Evolutionary conservation across 2,329 filamentous ascomycete genomes (phyloP).

Genomic region (Delphinella strobiligena): DNA sequence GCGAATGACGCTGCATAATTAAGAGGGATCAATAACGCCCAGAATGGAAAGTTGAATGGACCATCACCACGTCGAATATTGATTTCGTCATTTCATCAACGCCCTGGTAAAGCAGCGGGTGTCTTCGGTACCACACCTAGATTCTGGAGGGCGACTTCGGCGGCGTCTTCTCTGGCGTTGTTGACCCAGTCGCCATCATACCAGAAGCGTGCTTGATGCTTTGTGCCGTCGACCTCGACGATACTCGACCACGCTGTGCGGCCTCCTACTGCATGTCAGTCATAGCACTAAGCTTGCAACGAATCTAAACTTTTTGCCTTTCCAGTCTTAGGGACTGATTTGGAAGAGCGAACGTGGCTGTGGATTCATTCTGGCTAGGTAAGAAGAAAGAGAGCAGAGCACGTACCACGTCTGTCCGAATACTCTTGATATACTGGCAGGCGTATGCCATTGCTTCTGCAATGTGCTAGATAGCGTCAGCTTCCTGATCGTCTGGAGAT

Average conservation of each 20-base stretch:
- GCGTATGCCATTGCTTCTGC: slow-evolving; percentile 7
- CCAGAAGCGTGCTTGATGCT: slow-evolving; percentile 68
- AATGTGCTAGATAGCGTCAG: slow-evolving; percentile 45
- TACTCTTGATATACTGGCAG: slow-evolving; percentile 9
- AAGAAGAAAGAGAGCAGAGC: neutral
- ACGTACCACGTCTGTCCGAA: slow-evolving; percentile 9
- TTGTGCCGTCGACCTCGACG: slow-evolving; percentile 57
- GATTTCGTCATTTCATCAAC: too few species aligned
- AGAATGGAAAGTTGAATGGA: too few species aligned
- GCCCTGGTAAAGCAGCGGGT: slow-evolving; percentile 3
- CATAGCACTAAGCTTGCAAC: neutral
- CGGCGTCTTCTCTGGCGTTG: slow-evolving; percentile 85
- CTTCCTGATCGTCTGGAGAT: too few species aligned
- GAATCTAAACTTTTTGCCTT: slow-evolving; percentile 3
- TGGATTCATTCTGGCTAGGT: neutral
- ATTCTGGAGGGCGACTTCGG: slow-evolving; percentile 61
- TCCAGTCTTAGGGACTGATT: too few species aligned
- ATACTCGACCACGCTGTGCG: slow-evolving; percentile 83
- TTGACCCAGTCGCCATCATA: slow-evolving; percentile 81
- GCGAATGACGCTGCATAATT: too few species aligned
- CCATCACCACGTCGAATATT: too few species aligned
- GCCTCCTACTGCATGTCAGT: slow-evolving; percentile 46
- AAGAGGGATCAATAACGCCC: too few species aligned
- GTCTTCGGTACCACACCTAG: slow-evolving; percentile 8
- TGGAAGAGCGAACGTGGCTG: too few species aligned